Base-by-base conservation (phyloP, 2,329 filamentous ascomycete genomes). In the Apiospora saccharicola region DNA sequence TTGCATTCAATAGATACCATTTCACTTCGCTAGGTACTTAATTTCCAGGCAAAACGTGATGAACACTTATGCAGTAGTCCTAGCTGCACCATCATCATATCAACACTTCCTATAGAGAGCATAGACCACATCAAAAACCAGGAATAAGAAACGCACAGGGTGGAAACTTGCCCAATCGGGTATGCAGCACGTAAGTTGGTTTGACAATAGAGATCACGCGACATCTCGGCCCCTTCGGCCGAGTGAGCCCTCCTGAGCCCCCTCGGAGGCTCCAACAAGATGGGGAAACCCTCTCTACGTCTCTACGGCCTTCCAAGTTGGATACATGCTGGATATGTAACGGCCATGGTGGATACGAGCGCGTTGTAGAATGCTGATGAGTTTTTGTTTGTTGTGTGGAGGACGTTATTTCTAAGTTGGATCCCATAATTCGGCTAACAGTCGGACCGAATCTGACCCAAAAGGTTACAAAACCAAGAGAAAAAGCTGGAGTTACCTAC, bases 1-100 rank as follows among this genome's bases (percentile, higher is more conserved):
- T 64, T 64, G 34, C 10, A 22, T 64, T 41, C 41, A 64, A 64
- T 64, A 64, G 57, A 64, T 64, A 64, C 34, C 57, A 64, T 41
- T 64, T 37, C 10, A 14, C 13, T 64, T 64, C 34, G 7, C 53
- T 49, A n/a, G n/a, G n/a, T n/a, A n/a, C n/a, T n/a, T n/a, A n/a
- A 8, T 49, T n/a, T 8, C 19, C n/a, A 47, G 6, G 3, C 6
- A 49, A 22, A 30, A 30, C 26, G 7, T 46, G 44, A 46, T 46
- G 44, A 46, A 6, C 44, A 46, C 44, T 22, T 19, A 22, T 22
- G 46, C 6, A n/a, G 8, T 7, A 12, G 13, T 26, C 49, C 14
- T 51, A 3, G 8, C 19, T n/a, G 6, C 7, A 49, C 19, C 37
- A 41, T 41, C 6, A 8, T 41, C 6, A 41, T 37, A 41, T 41